Percentiles rank a stretch among this genome's conserved stretches.
phyloP scores from a whole-genome alignment of 2,329 filamentous ascomycete genomes.

The Chaetomiaceae sp. region DNA sequence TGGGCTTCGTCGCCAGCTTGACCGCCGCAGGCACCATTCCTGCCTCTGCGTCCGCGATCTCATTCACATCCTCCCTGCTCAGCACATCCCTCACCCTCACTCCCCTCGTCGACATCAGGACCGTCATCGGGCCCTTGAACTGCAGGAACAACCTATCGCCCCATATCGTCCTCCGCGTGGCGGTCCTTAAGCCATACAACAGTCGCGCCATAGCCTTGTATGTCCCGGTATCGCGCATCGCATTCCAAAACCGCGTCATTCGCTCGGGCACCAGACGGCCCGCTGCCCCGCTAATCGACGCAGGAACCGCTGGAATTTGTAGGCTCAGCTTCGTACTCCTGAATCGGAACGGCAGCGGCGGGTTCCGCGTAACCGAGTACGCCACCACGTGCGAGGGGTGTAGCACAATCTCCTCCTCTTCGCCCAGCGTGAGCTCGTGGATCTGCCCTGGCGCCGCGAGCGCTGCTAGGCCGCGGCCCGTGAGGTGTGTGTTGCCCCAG shows the following conservation, averaged over 20 bases:
- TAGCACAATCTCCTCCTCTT: constrained; percentile 84
- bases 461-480: constrained; percentile 80
- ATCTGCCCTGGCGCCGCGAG: constrained; percentile 83
- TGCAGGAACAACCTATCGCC: constrained; percentile 89
- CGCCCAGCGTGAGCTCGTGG: constrained; percentile 75
- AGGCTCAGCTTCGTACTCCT: constrained; percentile 71
- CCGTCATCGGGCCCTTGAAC: constrained; percentile 79
- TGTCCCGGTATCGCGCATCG: constrained; percentile 64
- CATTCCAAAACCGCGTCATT: constrained; percentile 62
- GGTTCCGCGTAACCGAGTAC: constrained; percentile 70
- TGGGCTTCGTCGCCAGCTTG: constrained; percentile 41
- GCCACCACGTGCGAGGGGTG: constrained; percentile 91
- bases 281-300: constrained; percentile 18
- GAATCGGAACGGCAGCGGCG: constrained; percentile 81
- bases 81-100: constrained; percentile 74
- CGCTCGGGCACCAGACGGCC: constrained; percentile 58
- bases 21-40: constrained; percentile 62
- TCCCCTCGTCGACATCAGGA: constrained; percentile 85
- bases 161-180: constrained; percentile 79
- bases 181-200: constrained; percentile 68
- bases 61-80: constrained; percentile 74
- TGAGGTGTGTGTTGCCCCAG: constrained; percentile 88
- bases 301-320: constrained; percentile 66
- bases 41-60: constrained; percentile 78
- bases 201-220: constrained; percentile 67